Evolutionary conservation across 345 rosid genomes (phyloP).

Genomic region (Rhodamnia argentea): DNA sequence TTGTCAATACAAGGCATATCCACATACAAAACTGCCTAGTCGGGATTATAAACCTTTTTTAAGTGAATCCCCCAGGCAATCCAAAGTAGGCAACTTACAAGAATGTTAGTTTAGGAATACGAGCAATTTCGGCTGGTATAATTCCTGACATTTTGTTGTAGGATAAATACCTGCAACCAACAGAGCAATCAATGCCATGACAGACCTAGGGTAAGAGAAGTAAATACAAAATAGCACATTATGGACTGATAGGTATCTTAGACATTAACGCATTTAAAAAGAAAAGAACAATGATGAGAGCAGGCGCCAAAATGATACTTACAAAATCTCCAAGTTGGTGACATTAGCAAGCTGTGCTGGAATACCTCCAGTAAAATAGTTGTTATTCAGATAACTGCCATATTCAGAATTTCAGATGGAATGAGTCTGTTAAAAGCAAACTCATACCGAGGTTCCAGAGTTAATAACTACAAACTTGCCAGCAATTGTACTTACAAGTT

Average conservation of each 20-base stretch:
- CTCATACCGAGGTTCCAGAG: neutral
- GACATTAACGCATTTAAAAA: too few relatives aligned
- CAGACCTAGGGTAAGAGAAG: neutral
- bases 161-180: conserved; percentile 60
- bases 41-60: neutral
- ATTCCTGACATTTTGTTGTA: conserved; percentile 74
- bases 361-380: conserved; percentile 87
- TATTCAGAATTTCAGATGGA: neutral
- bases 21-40: neutral
- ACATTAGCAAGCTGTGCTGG: conserved; percentile 90
- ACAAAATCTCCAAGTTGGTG: conserved; percentile 85
- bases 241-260: neutral
- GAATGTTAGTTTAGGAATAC: conserved; percentile 68
- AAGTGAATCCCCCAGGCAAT: neutral
- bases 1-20: neutral
- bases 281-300: neutral
- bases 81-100: conserved; percentile 40
- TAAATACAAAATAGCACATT: neutral
- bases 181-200: neutral
- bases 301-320: conserved; percentile 12
- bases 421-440: neutral
- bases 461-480: neutral
- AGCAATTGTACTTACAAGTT: conserved; percentile 54
- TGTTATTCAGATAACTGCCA: conserved; percentile 74
- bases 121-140: conserved; percentile 65